A percentile compares a stretch with the other conserved stretches of the same genome.
These are phyloP conservation scores for Calonectria pauciramosa DNA, from an alignment of 2,329 filamentous ascomycete genomes.

Conservation along the genomic window DNA sequence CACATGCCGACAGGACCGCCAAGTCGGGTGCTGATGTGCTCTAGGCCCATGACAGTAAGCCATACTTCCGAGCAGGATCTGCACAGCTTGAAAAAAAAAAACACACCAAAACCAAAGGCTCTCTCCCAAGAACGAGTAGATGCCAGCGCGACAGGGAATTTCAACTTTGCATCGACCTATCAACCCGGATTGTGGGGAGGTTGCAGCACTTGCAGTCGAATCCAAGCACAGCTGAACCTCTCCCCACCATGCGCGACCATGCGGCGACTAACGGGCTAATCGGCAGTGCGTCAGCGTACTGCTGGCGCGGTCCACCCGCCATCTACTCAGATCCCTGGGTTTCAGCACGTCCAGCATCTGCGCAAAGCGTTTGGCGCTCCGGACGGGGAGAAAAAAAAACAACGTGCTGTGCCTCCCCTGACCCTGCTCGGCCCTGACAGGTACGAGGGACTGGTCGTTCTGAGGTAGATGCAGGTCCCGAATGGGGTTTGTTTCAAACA, in stretches of 20 bases:
- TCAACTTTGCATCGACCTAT: background rate
- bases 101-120: background rate
- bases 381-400: background rate
- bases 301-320: background rate
- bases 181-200: background rate
- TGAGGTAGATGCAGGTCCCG: background rate
- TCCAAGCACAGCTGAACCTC: conserved; percentile 24
- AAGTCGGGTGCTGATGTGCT: background rate
- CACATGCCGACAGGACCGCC: background rate
- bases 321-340: background rate
- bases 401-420: background rate
- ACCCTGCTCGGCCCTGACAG: background rate
- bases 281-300: background rate
- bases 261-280: conserved; percentile 9
- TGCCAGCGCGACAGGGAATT: background rate
- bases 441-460: background rate
- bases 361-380: background rate
- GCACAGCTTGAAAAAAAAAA: background rate
- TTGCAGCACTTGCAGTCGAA: background rate
- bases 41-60: background rate
- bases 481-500: background rate
- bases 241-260: conserved; percentile 3
- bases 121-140: background rate
- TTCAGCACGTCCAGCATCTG: conserved; percentile 3
- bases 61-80: background rate